Percentiles rank a stretch among this genome's conserved stretches.
phyloP scores from a whole-genome alignment of 73 alveolate genomes.

The Breviolum minutum region DNA sequence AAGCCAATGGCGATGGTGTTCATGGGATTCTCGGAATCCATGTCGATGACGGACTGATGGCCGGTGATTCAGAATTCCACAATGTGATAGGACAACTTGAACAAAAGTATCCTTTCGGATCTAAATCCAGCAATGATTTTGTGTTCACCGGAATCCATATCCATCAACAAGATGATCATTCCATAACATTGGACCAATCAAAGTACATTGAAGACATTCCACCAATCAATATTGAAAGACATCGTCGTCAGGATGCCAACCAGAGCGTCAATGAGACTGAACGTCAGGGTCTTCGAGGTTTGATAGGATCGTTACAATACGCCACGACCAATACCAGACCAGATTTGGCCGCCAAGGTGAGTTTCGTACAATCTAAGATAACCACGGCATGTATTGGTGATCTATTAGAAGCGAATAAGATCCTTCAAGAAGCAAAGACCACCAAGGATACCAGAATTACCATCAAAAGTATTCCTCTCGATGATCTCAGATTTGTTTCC shows the following conservation, averaged over 20 bases:
- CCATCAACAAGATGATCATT: neutral
- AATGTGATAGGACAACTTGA: too few species aligned
- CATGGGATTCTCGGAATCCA: too few species aligned
- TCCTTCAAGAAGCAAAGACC: too few species aligned
- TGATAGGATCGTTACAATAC: neutral
- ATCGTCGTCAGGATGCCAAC: neutral
- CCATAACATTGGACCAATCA: neutral
- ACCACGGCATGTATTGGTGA: neutral
- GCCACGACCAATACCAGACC: neutral
- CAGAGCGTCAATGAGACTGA: neutral
- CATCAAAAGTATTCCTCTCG: too few species aligned
- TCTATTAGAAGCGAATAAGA: too few species aligned
- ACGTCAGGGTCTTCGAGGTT: neutral
- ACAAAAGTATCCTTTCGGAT: too few species aligned
- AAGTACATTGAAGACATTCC: neutral
- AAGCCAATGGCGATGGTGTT: neutral
- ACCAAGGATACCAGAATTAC: too few species aligned
- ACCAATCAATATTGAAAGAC: neutral
- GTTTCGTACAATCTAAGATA: neutral
- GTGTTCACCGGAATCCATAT: too few species aligned
- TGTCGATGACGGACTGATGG: too few species aligned
- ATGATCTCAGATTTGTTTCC: too few species aligned
- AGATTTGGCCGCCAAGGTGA: neutral
- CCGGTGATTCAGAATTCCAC: too few species aligned
- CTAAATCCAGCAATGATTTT: too few species aligned